Evolutionary conservation across 495 filamentous ascomycete species (phyloP).

Genomic region (Chaetomium fimeti): DNA sequence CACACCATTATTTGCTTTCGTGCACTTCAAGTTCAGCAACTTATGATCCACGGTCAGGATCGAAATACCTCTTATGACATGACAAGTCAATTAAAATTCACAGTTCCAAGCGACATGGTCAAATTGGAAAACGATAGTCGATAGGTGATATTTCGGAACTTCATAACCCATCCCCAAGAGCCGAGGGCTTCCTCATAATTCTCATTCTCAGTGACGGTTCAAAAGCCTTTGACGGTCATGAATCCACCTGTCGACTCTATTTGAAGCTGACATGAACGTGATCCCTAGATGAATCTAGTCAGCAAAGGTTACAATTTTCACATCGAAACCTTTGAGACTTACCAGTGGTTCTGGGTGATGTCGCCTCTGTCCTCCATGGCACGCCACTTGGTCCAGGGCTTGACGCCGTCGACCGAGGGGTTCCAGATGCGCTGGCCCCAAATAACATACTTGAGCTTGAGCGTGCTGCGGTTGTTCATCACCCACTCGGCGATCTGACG

Average conservation of each 20-base stretch:
- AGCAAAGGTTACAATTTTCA: neutral
- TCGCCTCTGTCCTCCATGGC: conserved; percentile 43
- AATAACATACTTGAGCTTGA: conserved; percentile 49
- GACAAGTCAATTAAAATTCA: too few relatives aligned
- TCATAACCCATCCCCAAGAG: neutral
- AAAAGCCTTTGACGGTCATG: too few relatives aligned
- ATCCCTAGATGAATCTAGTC: conserved; percentile 5
- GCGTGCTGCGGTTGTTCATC: conserved; percentile 41
- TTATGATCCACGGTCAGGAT: too few relatives aligned
- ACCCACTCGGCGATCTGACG: conserved; percentile 47
- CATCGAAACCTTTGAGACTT: conserved; percentile 1
- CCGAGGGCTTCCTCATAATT: too few relatives aligned
- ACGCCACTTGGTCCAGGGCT: conserved; percentile 41
- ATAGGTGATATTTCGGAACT: too few relatives aligned
- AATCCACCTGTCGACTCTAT: neutral
- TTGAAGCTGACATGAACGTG: conserved; percentile 23
- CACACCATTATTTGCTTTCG: too few relatives aligned
- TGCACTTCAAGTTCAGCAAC: too few relatives aligned
- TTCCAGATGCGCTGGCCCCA: conserved; percentile 52
- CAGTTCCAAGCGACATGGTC: too few relatives aligned
- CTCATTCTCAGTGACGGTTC: too few relatives aligned
- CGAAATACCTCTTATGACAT: too few relatives aligned
- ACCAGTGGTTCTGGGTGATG: conserved; percentile 45
- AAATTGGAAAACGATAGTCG: too few relatives aligned
- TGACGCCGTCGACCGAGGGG: conserved; percentile 33